Percentiles rank a stretch among this genome's conserved stretches.
These are phyloP conservation scores for Geotrichum klebahnii DNA, from an alignment of 1,139 yeast species.

Conservation along the genomic window DNA sequence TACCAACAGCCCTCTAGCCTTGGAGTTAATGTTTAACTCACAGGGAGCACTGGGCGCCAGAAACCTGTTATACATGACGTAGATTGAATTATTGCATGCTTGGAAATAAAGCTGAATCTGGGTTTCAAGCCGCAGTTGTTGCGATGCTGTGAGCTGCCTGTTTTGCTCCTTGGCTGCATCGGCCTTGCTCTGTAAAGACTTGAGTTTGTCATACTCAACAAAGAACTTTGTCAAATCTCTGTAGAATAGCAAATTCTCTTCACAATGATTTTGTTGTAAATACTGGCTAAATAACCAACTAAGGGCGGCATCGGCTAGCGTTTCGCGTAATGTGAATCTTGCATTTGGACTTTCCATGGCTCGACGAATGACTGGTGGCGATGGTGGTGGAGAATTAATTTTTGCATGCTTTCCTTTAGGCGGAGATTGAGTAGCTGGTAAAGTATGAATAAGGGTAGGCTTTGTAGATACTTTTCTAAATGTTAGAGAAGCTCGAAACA, in stretches of 20 bases:
- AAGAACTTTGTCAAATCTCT: conserved; percentile 50
- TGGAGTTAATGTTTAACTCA: conserved; percentile 66
- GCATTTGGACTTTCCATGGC: conserved; percentile 1
- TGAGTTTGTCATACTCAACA: conserved; percentile 40
- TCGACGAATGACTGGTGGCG: background rate
- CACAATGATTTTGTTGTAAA: conserved; percentile 60
- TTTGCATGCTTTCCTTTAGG: no score
- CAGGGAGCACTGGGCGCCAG: conserved; percentile 67
- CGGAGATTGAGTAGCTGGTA: background rate
- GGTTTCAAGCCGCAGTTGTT: conserved; percentile 1
- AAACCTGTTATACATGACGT: conserved; percentile 62
- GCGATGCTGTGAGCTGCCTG: background rate
- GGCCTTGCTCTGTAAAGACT: conserved; percentile 28
- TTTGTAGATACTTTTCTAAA: no score
- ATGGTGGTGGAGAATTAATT: no score
- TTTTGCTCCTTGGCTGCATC: conserved; percentile 11
- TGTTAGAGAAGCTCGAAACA: no score
- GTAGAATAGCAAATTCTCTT: conserved; percentile 73
- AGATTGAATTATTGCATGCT: conserved; percentile 45
- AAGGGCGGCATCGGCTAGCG: conserved; percentile 75
- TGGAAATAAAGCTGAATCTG: conserved; percentile 11
- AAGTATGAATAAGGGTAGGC: background rate
- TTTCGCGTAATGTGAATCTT: conserved; percentile 42
- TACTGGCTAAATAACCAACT: conserved; percentile 63
- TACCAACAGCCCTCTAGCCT: conserved; percentile 49